Percentiles rank a stretch among this genome's conserved stretches.
Conservation (phyloP, 2,329 filamentous ascomycete genomes). For the Fusarium sp. region DNA sequence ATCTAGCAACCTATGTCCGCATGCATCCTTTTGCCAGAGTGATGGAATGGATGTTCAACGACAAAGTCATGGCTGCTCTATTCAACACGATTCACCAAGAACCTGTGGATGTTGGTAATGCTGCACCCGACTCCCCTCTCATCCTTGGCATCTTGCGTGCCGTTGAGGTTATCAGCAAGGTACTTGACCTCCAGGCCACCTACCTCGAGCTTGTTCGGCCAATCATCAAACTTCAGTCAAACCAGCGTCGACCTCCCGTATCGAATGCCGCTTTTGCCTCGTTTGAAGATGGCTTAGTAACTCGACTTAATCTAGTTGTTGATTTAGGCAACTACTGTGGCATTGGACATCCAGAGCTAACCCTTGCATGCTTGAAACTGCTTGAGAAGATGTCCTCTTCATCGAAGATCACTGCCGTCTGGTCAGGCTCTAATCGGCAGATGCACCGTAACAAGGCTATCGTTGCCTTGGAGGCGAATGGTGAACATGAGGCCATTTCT, state of each 20-base stretch:
- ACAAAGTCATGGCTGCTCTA: conserved; percentile 83
- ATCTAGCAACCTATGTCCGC: conserved; percentile 82
- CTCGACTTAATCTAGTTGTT: conserved; percentile 81
- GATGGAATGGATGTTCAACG: conserved; percentile 99
- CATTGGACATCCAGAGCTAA: conserved; percentile 83
- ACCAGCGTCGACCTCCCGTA: conserved; percentile 70
- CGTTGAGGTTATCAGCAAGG: conserved; percentile 85
- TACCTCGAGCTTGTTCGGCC: conserved; percentile 91
- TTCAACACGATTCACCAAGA: conserved; percentile 85
- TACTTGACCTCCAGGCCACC: conserved; percentile 89
- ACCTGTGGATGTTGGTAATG: conserved; percentile 76
- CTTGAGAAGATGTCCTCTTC: conserved; percentile 90
- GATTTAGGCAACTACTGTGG: conserved; percentile 90
- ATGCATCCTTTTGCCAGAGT: conserved; percentile 93
- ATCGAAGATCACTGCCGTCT: conserved; percentile 79
- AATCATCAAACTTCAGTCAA: conserved; percentile 75
- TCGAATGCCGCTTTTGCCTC: conserved; percentile 80
- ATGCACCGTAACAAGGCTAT: conserved; percentile 85
- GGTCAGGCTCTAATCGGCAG: conserved; percentile 70
- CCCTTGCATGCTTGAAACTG: conserved; percentile 82
- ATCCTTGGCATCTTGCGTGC: conserved; percentile 82
- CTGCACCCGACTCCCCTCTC: conserved; percentile 81
- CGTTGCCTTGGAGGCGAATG: conserved; percentile 85
- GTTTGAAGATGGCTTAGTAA: conserved; percentile 91
- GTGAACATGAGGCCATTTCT: conserved; percentile 83